A percentile compares a stretch with the other conserved stretches of the same genome.
phyloP scores from a whole-genome alignment of 768 basidiomycete species.

The Cytidiella melzeri region DNA sequence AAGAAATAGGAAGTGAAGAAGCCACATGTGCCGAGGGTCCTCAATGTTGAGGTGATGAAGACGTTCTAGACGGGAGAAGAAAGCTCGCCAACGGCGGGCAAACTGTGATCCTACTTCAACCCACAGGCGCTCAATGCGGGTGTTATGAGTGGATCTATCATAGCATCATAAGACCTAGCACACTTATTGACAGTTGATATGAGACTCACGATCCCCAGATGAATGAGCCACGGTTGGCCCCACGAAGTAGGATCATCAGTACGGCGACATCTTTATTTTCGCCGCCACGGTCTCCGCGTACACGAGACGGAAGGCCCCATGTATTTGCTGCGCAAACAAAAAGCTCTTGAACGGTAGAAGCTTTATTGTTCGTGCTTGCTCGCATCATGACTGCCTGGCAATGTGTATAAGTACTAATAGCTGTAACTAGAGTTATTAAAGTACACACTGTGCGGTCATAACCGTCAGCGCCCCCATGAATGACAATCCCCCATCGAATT shows the following conservation, averaged over 20 bases:
- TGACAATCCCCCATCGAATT: constrained; percentile 15
- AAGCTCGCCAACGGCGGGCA: constrained; percentile 34
- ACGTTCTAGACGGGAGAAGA: constrained; percentile 32
- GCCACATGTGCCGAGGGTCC: constrained; percentile 35
- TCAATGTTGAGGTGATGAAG: constrained; percentile 28
- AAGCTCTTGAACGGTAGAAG: constrained; percentile 19
- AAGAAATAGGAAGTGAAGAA: constrained; percentile 38
- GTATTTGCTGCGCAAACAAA: constrained; percentile 15
- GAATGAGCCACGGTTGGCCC: constrained; percentile 20
- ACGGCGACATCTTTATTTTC: constrained; percentile 25
- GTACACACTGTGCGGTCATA: constrained; percentile 27
- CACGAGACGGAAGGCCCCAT: constrained; percentile 20
- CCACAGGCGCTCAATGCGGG: constrained; percentile 40
- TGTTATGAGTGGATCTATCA: constrained; percentile 34
- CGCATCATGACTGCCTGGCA: constrained; percentile 17
- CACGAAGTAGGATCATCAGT: constrained; percentile 24
- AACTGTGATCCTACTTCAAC: constrained; percentile 37
- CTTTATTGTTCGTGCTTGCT: constrained; percentile 23
- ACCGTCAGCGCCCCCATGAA: constrained; percentile 30
- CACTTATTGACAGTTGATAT: no score
- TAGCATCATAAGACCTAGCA: no score
- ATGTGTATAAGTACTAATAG: background rate
- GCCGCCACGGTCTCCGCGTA: constrained; percentile 24
- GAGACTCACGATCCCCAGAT: constrained; percentile 24
- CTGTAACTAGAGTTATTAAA: background rate